phyloP scores from a whole-genome alignment of 208 protist genomes.

The Vickermania ingenoplastis region DNA sequence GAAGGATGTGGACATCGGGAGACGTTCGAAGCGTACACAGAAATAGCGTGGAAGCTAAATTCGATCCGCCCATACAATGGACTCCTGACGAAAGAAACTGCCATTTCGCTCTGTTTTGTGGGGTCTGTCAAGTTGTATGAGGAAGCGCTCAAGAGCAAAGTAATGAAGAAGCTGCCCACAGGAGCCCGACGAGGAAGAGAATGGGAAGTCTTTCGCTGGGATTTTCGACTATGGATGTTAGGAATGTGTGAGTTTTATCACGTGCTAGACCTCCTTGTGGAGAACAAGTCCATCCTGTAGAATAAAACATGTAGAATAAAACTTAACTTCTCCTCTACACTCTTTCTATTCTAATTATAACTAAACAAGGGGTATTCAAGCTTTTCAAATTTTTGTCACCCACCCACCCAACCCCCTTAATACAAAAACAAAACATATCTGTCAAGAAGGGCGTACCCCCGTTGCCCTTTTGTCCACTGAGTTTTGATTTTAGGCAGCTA shows the following conservation, averaged over 20 bases:
- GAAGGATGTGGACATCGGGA: not conserved
- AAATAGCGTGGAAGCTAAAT: conserved; percentile 5
- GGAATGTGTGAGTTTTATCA: conserved; percentile 47
- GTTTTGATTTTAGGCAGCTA: too few relatives aligned
- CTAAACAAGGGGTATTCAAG: too few relatives aligned
- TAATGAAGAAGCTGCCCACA: too few relatives aligned
- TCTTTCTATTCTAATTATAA: too few relatives aligned
- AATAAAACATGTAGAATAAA: too few relatives aligned
- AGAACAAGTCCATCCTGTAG: conserved; percentile 25
- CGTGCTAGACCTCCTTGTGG: conserved; percentile 35
- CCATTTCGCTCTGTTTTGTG: not conserved
- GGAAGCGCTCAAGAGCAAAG: too few relatives aligned
- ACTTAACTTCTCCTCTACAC: too few relatives aligned
- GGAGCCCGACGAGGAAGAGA: not conserved
- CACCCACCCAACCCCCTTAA: too few relatives aligned
- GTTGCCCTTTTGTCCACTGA: too few relatives aligned
- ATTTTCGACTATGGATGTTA: conserved; percentile 44
- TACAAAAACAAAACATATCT: too few relatives aligned
- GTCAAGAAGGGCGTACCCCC: too few relatives aligned
- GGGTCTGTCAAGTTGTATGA: not conserved
- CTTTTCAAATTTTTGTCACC: too few relatives aligned
- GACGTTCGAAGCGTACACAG: conserved; percentile 1
- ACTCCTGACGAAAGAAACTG: not conserved
- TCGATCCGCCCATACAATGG: conserved; percentile 10
- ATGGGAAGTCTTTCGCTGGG: conserved; percentile 13